A percentile compares a stretch with the other conserved stretches of the same genome.
Conservation (phyloP, 305 asterid genomes). For the Petunia hybrid region DNA sequence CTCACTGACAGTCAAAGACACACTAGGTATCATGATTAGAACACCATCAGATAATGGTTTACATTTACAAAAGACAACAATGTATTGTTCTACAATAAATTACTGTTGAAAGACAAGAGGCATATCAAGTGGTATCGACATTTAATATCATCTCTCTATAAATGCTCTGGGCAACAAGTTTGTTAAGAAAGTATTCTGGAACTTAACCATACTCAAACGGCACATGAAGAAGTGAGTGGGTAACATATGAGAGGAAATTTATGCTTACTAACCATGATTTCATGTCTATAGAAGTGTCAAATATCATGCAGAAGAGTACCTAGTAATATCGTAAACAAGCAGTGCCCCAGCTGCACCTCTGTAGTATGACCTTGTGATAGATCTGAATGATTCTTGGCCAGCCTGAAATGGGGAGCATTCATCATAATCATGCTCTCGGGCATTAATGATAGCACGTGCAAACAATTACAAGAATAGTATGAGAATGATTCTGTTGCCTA, state of each 20-base stretch:
- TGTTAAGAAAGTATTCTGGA: neutral
- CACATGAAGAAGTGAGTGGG: neutral
- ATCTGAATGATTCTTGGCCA: slow-evolving; percentile 87
- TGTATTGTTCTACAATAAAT: neutral
- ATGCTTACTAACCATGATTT: neutral
- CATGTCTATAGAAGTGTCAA: neutral
- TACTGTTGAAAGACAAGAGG: neutral
- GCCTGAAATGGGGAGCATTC: slow-evolving; percentile 54
- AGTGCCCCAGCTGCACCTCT: slow-evolving; percentile 95
- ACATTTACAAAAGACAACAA: neutral
- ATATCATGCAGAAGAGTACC: slow-evolving; percentile 45
- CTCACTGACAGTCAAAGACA: neutral
- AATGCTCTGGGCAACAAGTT: neutral
- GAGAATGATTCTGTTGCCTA: neutral
- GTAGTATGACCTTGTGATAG: slow-evolving; percentile 86
- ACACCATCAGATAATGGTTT: neutral
- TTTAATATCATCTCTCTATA: no score
- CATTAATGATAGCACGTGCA: neutral
- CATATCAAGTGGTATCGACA: no score
- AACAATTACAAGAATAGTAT: neutral
- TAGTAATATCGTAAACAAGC: slow-evolving; percentile 83
- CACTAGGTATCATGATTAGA: neutral
- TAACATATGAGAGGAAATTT: neutral
- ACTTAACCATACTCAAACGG: neutral
- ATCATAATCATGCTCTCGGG: neutral